Percentiles rank a stretch among this genome's conserved stretches.
phyloP scores from a whole-genome alignment of 1,139 yeast genomes.

The Yamadazyma conglobata region DNA sequence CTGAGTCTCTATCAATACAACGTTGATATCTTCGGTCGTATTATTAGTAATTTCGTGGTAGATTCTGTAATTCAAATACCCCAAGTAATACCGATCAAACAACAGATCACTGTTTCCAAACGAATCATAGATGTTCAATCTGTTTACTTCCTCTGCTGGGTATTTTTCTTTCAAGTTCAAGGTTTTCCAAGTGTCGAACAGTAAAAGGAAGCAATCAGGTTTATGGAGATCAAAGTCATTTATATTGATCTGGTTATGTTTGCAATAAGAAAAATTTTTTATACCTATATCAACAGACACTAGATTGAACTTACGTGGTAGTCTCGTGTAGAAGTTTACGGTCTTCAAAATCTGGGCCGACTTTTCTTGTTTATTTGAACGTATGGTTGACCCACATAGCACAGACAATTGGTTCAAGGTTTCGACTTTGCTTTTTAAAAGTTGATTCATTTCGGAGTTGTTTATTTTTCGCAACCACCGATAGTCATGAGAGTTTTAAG shows the following conservation, averaged over 20 bases:
- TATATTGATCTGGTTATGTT: conserved; percentile 16
- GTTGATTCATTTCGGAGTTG: conserved; percentile 10
- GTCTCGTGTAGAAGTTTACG: conserved; percentile 16
- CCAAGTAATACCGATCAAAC: conserved; percentile 25
- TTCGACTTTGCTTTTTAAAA: conserved; percentile 10
- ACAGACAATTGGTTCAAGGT: conserved; percentile 29
- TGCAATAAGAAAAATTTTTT: conserved; percentile 41
- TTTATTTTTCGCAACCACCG: too few species aligned
- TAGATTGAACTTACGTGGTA: conserved; percentile 19
- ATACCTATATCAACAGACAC: conserved; percentile 39
- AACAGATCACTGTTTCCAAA: conserved; percentile 15
- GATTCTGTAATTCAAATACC: conserved; percentile 21
- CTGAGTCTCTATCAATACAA: conserved; percentile 37
- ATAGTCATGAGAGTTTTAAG: too few species aligned
- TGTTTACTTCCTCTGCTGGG: conserved; percentile 8
- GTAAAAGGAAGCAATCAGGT: conserved; percentile 8
- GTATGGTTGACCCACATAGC: conserved; percentile 31
- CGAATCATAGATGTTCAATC: conserved; percentile 6
- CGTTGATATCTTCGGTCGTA: conserved; percentile 15
- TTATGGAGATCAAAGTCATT: conserved; percentile 4
- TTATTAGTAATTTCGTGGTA: conserved; percentile 16
- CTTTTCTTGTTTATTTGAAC: conserved; percentile 25
- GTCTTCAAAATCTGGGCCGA: conserved; percentile 23
- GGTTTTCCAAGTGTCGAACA: conserved; percentile 28
- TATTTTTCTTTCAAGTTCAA: conserved; percentile 17